Evolutionary conservation across 2,329 filamentous ascomycete species (phyloP).

Genomic region (Coniochaeta sp.): DNA sequence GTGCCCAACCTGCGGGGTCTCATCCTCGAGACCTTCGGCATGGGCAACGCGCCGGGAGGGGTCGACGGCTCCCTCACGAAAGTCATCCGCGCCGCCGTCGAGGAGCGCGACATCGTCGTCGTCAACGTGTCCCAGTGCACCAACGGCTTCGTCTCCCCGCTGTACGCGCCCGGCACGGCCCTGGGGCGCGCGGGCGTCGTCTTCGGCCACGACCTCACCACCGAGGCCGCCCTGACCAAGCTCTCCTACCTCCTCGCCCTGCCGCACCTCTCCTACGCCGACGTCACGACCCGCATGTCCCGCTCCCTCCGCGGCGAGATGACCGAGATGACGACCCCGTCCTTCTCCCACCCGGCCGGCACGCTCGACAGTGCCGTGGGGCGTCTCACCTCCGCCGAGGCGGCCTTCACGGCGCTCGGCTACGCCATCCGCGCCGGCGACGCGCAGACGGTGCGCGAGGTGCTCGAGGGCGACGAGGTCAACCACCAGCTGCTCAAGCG

Average conservation of each 20-base stretch:
- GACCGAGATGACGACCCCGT: conserved; percentile 65
- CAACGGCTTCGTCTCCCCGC: conserved; percentile 66
- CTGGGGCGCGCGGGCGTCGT: conserved; percentile 80
- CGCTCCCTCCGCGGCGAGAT: conserved; percentile 75
- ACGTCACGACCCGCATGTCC: conserved; percentile 66
- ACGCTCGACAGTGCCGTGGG: conserved; percentile 28
- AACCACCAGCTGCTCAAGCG: conserved; percentile 56
- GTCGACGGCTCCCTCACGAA: conserved; percentile 71
- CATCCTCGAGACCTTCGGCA: conserved; percentile 86
- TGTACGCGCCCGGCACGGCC: conserved; percentile 72
- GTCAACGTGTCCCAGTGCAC: conserved; percentile 90
- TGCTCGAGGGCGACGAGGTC: conserved; percentile 58
- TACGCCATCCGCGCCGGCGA: conserved; percentile 74
- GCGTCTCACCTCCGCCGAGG: conserved; percentile 27
- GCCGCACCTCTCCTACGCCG: conserved; percentile 53
- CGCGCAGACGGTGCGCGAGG: conserved; percentile 54
- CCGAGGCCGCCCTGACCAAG: conserved; percentile 86
- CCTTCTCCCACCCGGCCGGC: conserved; percentile 68
- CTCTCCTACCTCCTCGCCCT: conserved; percentile 75
- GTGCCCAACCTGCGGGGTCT: conserved; percentile 72
- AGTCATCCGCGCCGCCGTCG: conserved; percentile 69
- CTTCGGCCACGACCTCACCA: conserved; percentile 82
- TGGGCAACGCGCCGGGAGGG: conserved; percentile 83
- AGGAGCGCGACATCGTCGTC: conserved; percentile 71
- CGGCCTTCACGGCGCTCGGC: conserved; percentile 67